Percentiles rank a stretch among this genome's conserved stretches.
Evolutionary conservation across 352 stramenopile species (phyloP).

Genomic region (Aphanomyces invadans): DNA sequence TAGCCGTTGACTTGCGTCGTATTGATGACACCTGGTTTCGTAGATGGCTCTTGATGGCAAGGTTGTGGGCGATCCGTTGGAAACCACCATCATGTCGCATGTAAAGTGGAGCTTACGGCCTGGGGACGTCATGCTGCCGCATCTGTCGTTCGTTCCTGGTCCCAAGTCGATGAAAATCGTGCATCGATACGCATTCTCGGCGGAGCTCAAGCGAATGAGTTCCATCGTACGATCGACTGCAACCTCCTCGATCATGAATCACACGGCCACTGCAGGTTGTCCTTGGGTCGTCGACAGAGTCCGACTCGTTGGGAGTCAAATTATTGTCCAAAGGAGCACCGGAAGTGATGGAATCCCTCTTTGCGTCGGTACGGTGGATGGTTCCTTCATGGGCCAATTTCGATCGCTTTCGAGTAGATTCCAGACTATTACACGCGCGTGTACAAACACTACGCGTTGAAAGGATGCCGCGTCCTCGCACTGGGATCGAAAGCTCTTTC

Average conservation of each 20-base stretch:
- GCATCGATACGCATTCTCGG: slow-evolving; percentile 85
- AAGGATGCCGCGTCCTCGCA: slow-evolving; percentile 72
- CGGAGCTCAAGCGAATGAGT: slow-evolving; percentile 88
- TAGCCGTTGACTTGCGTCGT: not conserved
- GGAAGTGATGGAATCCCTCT: slow-evolving; percentile 76
- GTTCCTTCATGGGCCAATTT: not conserved
- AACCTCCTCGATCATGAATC: slow-evolving; percentile 28
- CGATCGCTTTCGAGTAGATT: slow-evolving; percentile 28
- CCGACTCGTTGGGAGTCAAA: not conserved
- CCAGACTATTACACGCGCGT: slow-evolving; percentile 52
- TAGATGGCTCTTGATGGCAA: slow-evolving; percentile 65
- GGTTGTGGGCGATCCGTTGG: slow-evolving; percentile 90
- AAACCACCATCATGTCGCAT: slow-evolving; percentile 83
- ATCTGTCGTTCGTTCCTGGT: slow-evolving; percentile 28
- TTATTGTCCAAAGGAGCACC: slow-evolving; percentile 91
- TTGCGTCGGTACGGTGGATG: slow-evolving; percentile 33
- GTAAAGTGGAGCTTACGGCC: slow-evolving; percentile 52
- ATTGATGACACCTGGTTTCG: not conserved
- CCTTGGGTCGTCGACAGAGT: too few species aligned
- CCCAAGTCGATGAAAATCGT: slow-evolving; percentile 46
- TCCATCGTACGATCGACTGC: slow-evolving; percentile 56
- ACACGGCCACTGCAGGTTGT: slow-evolving; percentile 34
- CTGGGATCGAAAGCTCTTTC: slow-evolving; percentile 64
- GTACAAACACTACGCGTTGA: slow-evolving; percentile 39
- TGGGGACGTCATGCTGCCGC: slow-evolving; percentile 22